Conservation (phyloP, 371 early-diverging fungal genomes). For the Rhizopus arrhizus region DNA sequence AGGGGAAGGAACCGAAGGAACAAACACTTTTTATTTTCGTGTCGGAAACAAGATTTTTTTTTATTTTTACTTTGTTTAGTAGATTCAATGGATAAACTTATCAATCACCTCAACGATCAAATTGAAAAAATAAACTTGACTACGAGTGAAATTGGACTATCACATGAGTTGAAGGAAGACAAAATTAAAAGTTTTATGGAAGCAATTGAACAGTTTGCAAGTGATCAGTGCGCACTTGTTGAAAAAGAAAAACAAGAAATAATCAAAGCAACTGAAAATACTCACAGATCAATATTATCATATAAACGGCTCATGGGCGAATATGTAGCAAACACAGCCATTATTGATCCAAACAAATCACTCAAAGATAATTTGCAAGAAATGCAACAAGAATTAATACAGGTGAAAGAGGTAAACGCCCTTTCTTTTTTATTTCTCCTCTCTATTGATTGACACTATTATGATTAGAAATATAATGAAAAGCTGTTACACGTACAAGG, state of each 20-base stretch:
- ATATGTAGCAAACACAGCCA: slow-evolving; percentile 15
- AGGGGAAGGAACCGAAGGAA: too few relatives aligned
- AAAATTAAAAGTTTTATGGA: slow-evolving; percentile 1
- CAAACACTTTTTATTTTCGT: background rate
- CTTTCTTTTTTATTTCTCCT: background rate
- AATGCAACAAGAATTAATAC: slow-evolving; percentile 9
- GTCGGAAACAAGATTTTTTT: slow-evolving; percentile 1
- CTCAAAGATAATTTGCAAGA: slow-evolving; percentile 17
- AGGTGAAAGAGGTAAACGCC: slow-evolving; percentile 19
- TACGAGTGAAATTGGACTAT: slow-evolving; percentile 23
- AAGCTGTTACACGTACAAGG: slow-evolving; percentile 21
- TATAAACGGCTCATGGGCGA: slow-evolving; percentile 29
- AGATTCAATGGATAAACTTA: slow-evolving; percentile 4
- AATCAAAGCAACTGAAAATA: slow-evolving; percentile 5
- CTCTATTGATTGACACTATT: background rate
- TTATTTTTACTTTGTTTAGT: background rate
- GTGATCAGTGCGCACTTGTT: slow-evolving; percentile 9
- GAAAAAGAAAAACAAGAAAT: slow-evolving; percentile 14
- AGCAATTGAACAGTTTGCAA: slow-evolving; percentile 2
- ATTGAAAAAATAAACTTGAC: slow-evolving; percentile 5
- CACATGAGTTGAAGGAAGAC: background rate
- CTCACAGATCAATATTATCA: slow-evolving; percentile 11
- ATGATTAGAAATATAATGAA: slow-evolving; percentile 21
- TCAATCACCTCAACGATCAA: slow-evolving; percentile 5
- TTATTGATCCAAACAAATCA: slow-evolving; percentile 10